Conservation (phyloP, 2,329 filamentous ascomycete genomes). For the Sclerotinia glacialis region DNA sequence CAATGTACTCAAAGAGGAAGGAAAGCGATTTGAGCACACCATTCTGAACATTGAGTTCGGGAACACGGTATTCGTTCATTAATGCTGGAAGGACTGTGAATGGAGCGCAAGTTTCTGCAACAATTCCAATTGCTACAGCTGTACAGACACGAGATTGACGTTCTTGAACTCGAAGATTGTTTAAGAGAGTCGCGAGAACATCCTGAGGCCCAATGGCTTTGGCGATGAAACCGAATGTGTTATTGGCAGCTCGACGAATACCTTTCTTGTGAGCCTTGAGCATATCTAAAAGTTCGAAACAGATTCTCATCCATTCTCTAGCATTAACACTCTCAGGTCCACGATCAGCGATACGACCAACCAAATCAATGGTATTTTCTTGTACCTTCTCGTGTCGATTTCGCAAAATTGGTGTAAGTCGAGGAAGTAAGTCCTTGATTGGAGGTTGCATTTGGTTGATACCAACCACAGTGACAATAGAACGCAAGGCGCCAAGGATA, state of each 20-base stretch:
- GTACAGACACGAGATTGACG: slow-evolving; percentile 98
- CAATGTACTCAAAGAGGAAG: slow-evolving; percentile 98
- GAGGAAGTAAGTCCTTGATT: slow-evolving; percentile 91
- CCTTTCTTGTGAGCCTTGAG: slow-evolving; percentile 99
- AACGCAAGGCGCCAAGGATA: slow-evolving; percentile 89
- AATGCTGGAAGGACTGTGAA: slow-evolving; percentile 97
- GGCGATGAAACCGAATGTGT: slow-evolving; percentile 98
- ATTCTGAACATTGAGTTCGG: slow-evolving; percentile 97
- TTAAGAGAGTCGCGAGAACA: slow-evolving; percentile 89
- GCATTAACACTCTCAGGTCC: slow-evolving; percentile 96
- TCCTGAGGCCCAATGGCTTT: slow-evolving; percentile 98
- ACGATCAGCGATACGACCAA: slow-evolving; percentile 95
- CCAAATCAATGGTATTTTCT: slow-evolving; percentile 97
- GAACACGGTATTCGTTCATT: slow-evolving; percentile 99
- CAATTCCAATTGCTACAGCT: slow-evolving; percentile 95
- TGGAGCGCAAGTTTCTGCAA: slow-evolving; percentile 95
- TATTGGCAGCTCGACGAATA: slow-evolving; percentile 96
- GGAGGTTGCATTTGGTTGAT: slow-evolving; percentile 98
- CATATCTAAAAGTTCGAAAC: slow-evolving; percentile 98
- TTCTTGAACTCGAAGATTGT: slow-evolving; percentile 95
- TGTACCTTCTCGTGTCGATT: slow-evolving; percentile 99
- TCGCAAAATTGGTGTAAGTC: slow-evolving; percentile 93
- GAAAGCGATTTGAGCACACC: slow-evolving; percentile 95
- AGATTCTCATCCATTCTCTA: slow-evolving; percentile 99
- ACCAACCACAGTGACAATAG: slow-evolving; percentile 95